phyloP scores from a whole-genome alignment of 768 basidiomycete species.

The Sarcodon aspratus region DNA sequence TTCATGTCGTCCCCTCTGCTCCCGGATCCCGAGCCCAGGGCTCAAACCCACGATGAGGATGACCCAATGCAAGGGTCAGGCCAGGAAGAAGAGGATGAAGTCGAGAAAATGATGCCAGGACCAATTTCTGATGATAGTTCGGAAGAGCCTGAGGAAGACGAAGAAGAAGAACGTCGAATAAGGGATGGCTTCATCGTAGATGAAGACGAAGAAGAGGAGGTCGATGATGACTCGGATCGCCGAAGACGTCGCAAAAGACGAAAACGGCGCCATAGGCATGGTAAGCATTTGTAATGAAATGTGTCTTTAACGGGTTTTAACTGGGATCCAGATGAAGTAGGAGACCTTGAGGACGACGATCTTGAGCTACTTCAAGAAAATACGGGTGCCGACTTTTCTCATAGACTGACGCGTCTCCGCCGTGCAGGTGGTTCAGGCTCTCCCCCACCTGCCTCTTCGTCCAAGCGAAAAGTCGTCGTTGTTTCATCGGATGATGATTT shows the following conservation, averaged over 20 bases:
- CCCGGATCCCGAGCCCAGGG: constrained; percentile 21
- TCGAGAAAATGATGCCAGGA: constrained; percentile 33
- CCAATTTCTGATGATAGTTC: constrained; percentile 74
- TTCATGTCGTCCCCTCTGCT: constrained; percentile 28
- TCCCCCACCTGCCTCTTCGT: constrained; percentile 42
- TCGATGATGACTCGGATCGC: constrained; percentile 47
- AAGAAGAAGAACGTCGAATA: constrained; percentile 72
- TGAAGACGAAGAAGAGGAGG: constrained; percentile 80
- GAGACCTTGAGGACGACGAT: constrained; percentile 71
- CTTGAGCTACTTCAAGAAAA: constrained; percentile 79
- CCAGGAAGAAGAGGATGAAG: constrained; percentile 34
- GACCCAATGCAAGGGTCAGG: constrained; percentile 49
- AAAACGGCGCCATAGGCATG: constrained; percentile 55
- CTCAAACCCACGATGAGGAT: constrained; percentile 27
- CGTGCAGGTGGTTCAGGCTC: constrained; percentile 67
- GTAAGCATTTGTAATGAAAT: constrained; percentile 31
- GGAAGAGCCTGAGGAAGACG: constrained; percentile 85
- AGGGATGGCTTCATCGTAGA: constrained; percentile 89
- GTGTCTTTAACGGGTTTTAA: constrained; percentile 2
- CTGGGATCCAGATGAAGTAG: constrained; percentile 35
- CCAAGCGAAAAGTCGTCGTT: constrained; percentile 45
- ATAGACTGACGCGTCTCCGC: constrained; percentile 63
- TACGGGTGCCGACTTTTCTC: constrained; percentile 61
- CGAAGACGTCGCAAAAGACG: constrained; percentile 48
- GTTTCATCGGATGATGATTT: constrained; percentile 65